These are phyloP conservation scores for Citrus reticulata DNA, from an alignment of 345 rosid species.

Conservation along the genomic window DNA sequence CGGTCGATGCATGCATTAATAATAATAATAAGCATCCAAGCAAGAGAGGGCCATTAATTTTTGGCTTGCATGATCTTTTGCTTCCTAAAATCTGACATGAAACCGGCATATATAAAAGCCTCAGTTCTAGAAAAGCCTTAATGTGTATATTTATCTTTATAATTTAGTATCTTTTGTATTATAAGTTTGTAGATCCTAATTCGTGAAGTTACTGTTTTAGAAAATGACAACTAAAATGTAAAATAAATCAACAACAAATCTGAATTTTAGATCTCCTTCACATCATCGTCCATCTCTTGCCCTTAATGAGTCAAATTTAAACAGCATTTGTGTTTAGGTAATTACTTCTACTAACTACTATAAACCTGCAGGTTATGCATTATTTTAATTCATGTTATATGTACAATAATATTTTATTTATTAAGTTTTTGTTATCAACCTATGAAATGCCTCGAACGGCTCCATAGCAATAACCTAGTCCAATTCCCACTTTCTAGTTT, in stretches of 20 bases:
- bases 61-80: constrained; percentile 2
- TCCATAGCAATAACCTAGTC: no score
- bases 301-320: constrained; percentile 12
- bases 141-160: neutral
- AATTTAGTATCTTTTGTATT: no score
- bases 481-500: no score
- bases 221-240: constrained; percentile 15
- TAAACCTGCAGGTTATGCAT: neutral
- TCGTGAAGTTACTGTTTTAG: neutral
- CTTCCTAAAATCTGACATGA: constrained; percentile 16
- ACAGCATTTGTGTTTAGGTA: neutral
- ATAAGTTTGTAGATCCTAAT: no score
- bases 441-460: no score
- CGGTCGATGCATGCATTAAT: neutral
- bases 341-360: neutral
- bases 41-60: constrained; percentile 1
- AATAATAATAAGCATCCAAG: constrained; percentile 5
- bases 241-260: constrained; percentile 12
- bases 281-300: constrained; percentile 3
- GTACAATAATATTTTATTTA: neutral
- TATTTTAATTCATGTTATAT: no score
- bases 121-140: neutral
- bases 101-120: neutral
- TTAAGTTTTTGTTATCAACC: neutral
- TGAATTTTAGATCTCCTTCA: constrained; percentile 22